Percentiles rank a stretch among this genome's conserved stretches.
These are phyloP conservation scores for Aspergillus hancockii DNA, from an alignment of 495 filamentous ascomycete species.

Conservation along the genomic window DNA sequence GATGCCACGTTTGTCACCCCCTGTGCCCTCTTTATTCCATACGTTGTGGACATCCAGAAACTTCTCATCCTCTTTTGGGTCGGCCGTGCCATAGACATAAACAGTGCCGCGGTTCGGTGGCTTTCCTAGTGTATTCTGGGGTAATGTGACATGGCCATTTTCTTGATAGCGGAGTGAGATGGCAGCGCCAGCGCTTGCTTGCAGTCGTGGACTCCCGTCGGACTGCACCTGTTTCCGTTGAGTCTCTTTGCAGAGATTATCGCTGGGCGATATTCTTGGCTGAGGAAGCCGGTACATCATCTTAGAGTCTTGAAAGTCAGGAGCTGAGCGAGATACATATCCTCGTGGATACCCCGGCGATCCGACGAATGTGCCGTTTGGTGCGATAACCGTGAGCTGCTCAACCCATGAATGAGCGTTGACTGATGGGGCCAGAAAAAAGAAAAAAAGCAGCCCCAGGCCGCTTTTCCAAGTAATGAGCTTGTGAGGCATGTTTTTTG, in stretches of 20 bases:
- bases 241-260: slow-evolving; percentile 55
- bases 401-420: slow-evolving; percentile 80
- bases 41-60: slow-evolving; percentile 66
- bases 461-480: not conserved
- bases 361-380: slow-evolving; percentile 74
- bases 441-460: slow-evolving; percentile 22
- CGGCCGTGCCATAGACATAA: slow-evolving; percentile 79
- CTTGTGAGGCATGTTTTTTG: slow-evolving; percentile 15
- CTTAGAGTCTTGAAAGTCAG: slow-evolving; percentile 49
- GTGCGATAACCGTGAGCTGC: slow-evolving; percentile 63
- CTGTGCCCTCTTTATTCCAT: slow-evolving; percentile 76
- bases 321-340: slow-evolving; percentile 51
- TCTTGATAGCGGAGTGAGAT: slow-evolving; percentile 78
- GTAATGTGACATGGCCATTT: slow-evolving; percentile 83
- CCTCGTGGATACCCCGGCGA: slow-evolving; percentile 66
- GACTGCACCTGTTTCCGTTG: slow-evolving; percentile 57
- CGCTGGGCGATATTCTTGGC: slow-evolving; percentile 23
- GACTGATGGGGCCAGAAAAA: slow-evolving; percentile 36
- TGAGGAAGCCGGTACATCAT: slow-evolving; percentile 56
- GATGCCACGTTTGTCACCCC: slow-evolving; percentile 70
- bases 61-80: slow-evolving; percentile 60
- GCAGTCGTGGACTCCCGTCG: slow-evolving; percentile 58
- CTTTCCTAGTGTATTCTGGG: slow-evolving; percentile 58
- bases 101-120: slow-evolving; percentile 71
- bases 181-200: slow-evolving; percentile 65